Evolutionary conservation across 768 basidiomycete species (phyloP).

Genomic region (Tricholoma furcatifolium): DNA sequence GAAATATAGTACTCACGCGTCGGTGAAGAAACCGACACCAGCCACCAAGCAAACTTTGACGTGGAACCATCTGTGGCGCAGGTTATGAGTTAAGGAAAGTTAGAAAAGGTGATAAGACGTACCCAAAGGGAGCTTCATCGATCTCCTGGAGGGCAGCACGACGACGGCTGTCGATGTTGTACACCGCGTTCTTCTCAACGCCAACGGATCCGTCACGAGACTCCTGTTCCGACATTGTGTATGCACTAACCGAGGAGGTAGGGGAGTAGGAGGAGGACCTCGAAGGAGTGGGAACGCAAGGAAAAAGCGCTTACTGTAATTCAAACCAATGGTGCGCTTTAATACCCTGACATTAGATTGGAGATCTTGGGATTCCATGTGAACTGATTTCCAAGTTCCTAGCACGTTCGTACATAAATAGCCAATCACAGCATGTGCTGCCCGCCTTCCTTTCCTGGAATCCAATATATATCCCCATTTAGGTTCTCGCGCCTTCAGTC

Average conservation of each 20-base stretch:
- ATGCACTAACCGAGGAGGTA: neutral
- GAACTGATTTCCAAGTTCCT: conserved; percentile 8
- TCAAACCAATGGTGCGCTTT: neutral
- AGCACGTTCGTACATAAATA: conserved; percentile 30
- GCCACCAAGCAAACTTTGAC: conserved; percentile 69
- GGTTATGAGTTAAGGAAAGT: neutral
- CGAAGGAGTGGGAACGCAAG: neutral
- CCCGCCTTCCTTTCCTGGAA: conserved; percentile 11
- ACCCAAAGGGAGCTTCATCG: conserved; percentile 86
- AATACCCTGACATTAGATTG: conserved; percentile 4
- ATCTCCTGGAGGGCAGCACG: conserved; percentile 82
- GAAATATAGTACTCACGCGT: conserved; percentile 47
- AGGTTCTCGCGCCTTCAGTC: neutral
- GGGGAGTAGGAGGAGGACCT: conserved; percentile 4
- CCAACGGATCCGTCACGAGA: conserved; percentile 33
- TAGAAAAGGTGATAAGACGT: conserved; percentile 21
- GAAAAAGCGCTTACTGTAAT: neutral
- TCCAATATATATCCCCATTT: neutral
- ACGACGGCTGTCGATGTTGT: conserved; percentile 66
- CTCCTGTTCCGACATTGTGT: conserved; percentile 32
- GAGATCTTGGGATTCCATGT: conserved; percentile 8
- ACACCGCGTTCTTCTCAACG: conserved; percentile 28
- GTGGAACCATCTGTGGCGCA: conserved; percentile 70
- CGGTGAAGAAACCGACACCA: conserved; percentile 91
- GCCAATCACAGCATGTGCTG: conserved; percentile 25